phyloP scores from a whole-genome alignment of 768 basidiomycete species.

The Mycena epipterygia region DNA sequence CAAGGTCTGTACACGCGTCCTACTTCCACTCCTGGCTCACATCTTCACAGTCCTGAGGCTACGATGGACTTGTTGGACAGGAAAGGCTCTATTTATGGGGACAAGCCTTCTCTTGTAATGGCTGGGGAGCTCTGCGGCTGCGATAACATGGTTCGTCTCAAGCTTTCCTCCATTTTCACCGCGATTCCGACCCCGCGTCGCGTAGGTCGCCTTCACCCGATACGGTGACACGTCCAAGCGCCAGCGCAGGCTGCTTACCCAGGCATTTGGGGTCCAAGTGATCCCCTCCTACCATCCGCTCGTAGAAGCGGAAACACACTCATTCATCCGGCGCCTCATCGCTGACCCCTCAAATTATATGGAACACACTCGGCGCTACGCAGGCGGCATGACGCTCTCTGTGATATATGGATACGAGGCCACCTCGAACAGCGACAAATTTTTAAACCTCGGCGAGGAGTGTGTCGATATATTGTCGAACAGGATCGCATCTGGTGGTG shows the following conservation, averaged over 20 bases:
- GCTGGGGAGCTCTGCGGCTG: constrained; percentile 80
- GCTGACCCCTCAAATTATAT: constrained; percentile 54
- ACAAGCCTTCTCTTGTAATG: constrained; percentile 81
- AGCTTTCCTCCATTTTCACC: constrained; percentile 13
- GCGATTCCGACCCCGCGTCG: constrained; percentile 4
- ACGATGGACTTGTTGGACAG: constrained; percentile 78
- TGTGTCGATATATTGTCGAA: constrained; percentile 58
- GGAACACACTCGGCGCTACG: constrained; percentile 62
- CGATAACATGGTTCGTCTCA: constrained; percentile 69
- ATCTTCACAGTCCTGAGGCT: constrained; percentile 68
- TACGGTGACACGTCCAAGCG: constrained; percentile 75
- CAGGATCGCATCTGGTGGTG: constrained; percentile 57
- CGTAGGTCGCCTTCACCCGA: constrained; percentile 72
- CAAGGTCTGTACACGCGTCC: no score
- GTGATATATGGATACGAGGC: constrained; percentile 62
- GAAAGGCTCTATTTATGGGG: constrained; percentile 79
- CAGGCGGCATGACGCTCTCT: constrained; percentile 45
- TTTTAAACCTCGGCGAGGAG: constrained; percentile 58
- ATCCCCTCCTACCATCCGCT: constrained; percentile 72
- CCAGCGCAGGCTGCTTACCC: constrained; percentile 77
- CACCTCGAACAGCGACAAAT: constrained; percentile 54
- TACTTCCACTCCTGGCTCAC: no score
- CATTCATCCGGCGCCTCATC: constrained; percentile 70
- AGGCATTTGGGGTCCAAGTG: constrained; percentile 66
- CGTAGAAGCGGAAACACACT: constrained; percentile 67